Evolutionary conservation across 306 rosid genomes (phyloP).

Genomic region (Fragaria iinumae): DNA sequence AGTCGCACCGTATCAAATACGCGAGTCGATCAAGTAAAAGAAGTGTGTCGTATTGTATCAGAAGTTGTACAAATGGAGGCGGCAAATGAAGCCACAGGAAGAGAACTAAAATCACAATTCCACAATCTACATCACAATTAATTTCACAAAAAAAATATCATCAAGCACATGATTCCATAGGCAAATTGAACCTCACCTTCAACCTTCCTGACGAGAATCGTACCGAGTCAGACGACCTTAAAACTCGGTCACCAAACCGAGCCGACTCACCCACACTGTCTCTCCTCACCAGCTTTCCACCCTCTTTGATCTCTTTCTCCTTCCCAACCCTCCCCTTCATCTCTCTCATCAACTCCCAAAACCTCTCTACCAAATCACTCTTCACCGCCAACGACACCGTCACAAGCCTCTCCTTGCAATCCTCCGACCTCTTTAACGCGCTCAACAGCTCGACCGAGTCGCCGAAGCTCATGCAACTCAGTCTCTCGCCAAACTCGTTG

Average conservation of each 20-base stretch:
- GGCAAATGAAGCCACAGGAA: not conserved
- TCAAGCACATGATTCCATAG: not conserved
- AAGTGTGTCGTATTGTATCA: slow-evolving; percentile 1
- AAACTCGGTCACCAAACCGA: slow-evolving; percentile 36
- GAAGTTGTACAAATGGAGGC: not conserved
- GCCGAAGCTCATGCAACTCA: slow-evolving; percentile 51
- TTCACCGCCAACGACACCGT: slow-evolving; percentile 11
- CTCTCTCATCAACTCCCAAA: slow-evolving; percentile 53
- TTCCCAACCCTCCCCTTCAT: slow-evolving; percentile 35
- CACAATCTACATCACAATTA: not conserved
- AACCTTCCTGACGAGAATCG: slow-evolving; percentile 55
- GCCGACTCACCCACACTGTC: slow-evolving; percentile 44
- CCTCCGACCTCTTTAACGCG: slow-evolving; percentile 57
- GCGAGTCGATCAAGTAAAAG: not conserved
- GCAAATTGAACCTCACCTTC: slow-evolving; percentile 6
- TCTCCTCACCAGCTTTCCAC: slow-evolving; percentile 18
- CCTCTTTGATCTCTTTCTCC: slow-evolving; percentile 28
- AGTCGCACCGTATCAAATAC: no score
- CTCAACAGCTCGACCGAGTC: slow-evolving; percentile 67
- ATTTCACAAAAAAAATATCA: not conserved
- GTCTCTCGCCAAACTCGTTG: slow-evolving; percentile 54
- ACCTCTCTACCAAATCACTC: slow-evolving; percentile 15
- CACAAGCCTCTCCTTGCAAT: slow-evolving; percentile 40
- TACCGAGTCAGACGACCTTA: slow-evolving; percentile 27
- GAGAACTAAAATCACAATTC: not conserved